phyloP scores from a whole-genome alignment of 1,139 yeast species.

The Zygosaccharomyces sapae region DNA sequence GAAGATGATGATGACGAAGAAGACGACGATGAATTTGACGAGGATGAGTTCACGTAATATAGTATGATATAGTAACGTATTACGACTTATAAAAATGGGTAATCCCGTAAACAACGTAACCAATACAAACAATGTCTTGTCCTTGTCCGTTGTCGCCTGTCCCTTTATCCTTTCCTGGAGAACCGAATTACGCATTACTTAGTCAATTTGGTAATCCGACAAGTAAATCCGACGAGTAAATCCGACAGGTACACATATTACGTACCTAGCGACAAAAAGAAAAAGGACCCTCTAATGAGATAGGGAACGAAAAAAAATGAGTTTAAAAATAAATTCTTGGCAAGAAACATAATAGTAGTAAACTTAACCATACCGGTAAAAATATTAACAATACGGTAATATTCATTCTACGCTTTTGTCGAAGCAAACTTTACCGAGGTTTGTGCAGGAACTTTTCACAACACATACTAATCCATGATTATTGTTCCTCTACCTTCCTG shows the following conservation, averaged over 20 bases:
- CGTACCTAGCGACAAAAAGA: background rate
- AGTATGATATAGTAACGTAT: background rate
- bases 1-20: constrained; percentile 18
- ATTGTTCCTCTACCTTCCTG: too few relatives aligned
- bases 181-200: too few relatives aligned
- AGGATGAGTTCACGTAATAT: constrained; percentile 23
- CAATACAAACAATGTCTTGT: background rate
- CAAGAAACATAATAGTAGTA: background rate
- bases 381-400: too few relatives aligned
- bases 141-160: background rate
- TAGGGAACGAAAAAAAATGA: background rate
- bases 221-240: too few relatives aligned
- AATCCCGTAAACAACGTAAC: background rate
- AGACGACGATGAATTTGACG: constrained; percentile 28
- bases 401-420: too few relatives aligned
- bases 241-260: too few relatives aligned
- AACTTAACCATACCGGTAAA: too few relatives aligned
- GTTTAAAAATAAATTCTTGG: background rate
- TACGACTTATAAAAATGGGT: too few relatives aligned
- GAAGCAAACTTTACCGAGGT: too few relatives aligned
- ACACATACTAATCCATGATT: too few relatives aligned
- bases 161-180: background rate
- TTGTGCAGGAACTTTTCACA: too few relatives aligned
- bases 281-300: background rate
- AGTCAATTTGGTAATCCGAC: too few relatives aligned